phyloP scores from a whole-genome alignment of 1,284 basidiomycete species.

The Abortiporus biennis region DNA sequence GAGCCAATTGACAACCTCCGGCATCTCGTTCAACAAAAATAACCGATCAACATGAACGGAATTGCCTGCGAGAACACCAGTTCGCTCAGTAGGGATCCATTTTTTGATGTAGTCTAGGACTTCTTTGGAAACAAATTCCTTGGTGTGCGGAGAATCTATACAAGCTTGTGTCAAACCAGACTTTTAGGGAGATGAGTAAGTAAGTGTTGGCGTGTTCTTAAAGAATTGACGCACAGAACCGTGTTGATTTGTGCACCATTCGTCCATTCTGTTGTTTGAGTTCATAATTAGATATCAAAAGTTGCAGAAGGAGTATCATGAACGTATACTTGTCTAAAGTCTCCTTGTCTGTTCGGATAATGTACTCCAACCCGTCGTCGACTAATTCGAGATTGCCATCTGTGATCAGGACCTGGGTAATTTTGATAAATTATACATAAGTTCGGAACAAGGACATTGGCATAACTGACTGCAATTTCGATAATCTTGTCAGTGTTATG shows the following conservation, averaged over 20 bases:
- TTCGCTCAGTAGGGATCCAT: constrained; percentile 59
- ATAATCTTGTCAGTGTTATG: constrained; percentile 64
- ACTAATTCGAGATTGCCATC: constrained; percentile 71
- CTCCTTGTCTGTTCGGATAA: constrained; percentile 60
- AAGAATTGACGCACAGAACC: constrained; percentile 39
- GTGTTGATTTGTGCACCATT: constrained; percentile 75
- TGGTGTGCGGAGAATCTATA: constrained; percentile 52
- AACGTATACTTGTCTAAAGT: constrained; percentile 52
- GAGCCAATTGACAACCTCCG: constrained; percentile 65
- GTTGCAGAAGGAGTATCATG: neutral
- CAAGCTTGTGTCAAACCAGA: constrained; percentile 71
- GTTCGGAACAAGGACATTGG: neutral
- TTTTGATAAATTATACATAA: neutral
- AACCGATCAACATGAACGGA: constrained; percentile 74
- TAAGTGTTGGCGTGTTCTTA: neutral
- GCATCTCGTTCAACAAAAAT: constrained; percentile 75
- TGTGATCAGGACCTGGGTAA: constrained; percentile 68
- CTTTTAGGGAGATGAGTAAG: constrained; percentile 30
- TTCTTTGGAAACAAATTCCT: constrained; percentile 45
- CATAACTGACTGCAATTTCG: constrained; percentile 58
- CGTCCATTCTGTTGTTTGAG: constrained; percentile 51
- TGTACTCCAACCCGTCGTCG: constrained; percentile 69
- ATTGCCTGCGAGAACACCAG: constrained; percentile 73
- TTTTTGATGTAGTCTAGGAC: constrained; percentile 67
- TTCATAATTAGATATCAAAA: neutral